A percentile compares a stretch with the other conserved stretches of the same genome.
Evolutionary conservation across 192 early-diverging fungal genomes (phyloP).

Genomic region (Umbelopsis vinacea): DNA sequence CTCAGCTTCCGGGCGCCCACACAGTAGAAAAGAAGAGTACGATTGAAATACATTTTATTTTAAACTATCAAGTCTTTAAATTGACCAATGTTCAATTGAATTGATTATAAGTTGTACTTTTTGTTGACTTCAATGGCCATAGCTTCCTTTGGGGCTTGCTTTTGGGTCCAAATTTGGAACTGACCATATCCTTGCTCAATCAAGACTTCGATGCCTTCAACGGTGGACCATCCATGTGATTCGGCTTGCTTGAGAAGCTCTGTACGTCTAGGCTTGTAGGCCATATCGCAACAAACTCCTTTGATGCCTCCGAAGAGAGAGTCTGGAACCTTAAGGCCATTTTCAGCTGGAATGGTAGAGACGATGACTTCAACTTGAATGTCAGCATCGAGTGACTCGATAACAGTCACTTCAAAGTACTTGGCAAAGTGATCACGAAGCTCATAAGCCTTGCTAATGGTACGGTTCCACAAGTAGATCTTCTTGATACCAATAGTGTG

Average conservation of each 20-base stretch:
- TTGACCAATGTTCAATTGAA: background rate
- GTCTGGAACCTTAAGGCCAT: constrained; percentile 62
- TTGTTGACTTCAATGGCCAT: constrained; percentile 58
- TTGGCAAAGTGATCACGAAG: constrained; percentile 65
- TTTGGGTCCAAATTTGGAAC: constrained; percentile 85
- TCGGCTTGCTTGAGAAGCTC: constrained; percentile 70
- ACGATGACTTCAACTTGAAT: constrained; percentile 66
- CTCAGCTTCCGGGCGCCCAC: too few species aligned
- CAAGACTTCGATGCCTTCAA: constrained; percentile 88
- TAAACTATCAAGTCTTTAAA: background rate
- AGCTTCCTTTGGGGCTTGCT: constrained; percentile 52
- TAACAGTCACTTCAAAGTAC: constrained; percentile 53
- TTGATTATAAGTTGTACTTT: constrained; percentile 37
- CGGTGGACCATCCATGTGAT: constrained; percentile 62
- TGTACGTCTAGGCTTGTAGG: constrained; percentile 89
- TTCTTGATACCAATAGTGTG: constrained; percentile 66
- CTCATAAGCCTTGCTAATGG: constrained; percentile 67
- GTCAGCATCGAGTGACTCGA: constrained; percentile 46
- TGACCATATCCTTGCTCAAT: constrained; percentile 93
- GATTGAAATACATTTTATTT: background rate
- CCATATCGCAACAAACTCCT: constrained; percentile 92
- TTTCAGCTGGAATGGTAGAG: constrained; percentile 85
- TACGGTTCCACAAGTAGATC: constrained; percentile 90
- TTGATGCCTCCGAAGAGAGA: constrained; percentile 48
- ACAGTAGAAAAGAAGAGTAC: too few species aligned